Evolutionary conservation across 129 eudicot species (phyloP).

Genomic region (Chrysanthemum seticuspe): DNA sequence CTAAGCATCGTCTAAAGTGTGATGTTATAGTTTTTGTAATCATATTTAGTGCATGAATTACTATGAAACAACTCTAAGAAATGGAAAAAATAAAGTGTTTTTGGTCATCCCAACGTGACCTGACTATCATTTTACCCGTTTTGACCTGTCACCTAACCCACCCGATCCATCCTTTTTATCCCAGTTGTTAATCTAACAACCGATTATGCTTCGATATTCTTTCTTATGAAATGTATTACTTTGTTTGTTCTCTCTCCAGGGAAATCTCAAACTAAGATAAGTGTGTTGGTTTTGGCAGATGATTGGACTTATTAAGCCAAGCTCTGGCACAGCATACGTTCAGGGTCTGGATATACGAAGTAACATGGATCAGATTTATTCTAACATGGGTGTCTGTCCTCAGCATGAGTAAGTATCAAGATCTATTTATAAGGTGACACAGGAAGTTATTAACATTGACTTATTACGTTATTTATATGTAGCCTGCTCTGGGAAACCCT

Average conservation of each 20-base stretch:
- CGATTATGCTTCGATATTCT: too few species aligned
- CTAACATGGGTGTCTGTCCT: constrained; percentile 97
- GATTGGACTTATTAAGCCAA: constrained; percentile 88
- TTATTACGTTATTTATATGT: constrained; percentile 19
- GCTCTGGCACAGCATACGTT: constrained; percentile 78
- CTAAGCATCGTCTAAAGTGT: too few species aligned
- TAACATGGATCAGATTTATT: constrained; percentile 65
- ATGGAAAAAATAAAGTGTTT: background rate
- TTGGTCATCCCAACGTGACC: background rate
- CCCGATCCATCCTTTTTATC: background rate
- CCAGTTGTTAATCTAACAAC: background rate
- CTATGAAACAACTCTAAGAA: background rate
- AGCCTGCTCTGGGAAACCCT: constrained; percentile 91
- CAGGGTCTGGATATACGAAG: constrained; percentile 60
- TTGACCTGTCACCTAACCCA: background rate
- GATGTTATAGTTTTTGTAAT: too few species aligned
- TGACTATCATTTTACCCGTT: background rate
- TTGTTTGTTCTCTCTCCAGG: too few species aligned
- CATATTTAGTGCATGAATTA: too few species aligned
- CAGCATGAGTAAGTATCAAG: constrained; percentile 80
- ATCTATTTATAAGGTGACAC: background rate
- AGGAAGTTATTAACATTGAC: background rate
- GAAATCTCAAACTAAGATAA: too few species aligned
- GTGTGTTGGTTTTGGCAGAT: constrained; percentile 44
- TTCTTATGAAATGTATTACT: too few species aligned